These are phyloP conservation scores for Arthrobotrys musiformis DNA, from an alignment of 2,329 filamentous ascomycete genomes.

Conservation along the genomic window DNA sequence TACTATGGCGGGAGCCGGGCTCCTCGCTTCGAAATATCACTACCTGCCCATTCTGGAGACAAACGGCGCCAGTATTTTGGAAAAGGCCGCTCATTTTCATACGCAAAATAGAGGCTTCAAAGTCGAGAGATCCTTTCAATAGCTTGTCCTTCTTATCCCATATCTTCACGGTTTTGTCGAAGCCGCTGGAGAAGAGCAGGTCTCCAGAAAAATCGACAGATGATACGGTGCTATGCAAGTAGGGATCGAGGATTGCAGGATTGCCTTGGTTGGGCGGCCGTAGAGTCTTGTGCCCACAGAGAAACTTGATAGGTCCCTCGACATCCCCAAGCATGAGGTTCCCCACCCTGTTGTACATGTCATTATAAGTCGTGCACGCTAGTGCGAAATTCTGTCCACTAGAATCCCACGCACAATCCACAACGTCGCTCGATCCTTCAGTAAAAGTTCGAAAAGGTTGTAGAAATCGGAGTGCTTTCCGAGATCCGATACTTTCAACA, in stretches of 20 bases:
- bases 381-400: slow-evolving; percentile 56
- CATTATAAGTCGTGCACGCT: slow-evolving; percentile 53
- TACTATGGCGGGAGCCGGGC: not conserved
- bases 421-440: slow-evolving; percentile 58
- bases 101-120: slow-evolving; percentile 23
- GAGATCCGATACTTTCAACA: slow-evolving; percentile 12
- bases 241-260: slow-evolving; percentile 51
- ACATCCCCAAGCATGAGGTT: slow-evolving; percentile 58
- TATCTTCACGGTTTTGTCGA: slow-evolving; percentile 58
- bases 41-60: slow-evolving; percentile 55
- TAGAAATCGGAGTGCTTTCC: slow-evolving; percentile 40
- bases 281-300: slow-evolving; percentile 57
- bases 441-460: slow-evolving; percentile 56
- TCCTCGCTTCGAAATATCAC: slow-evolving; percentile 37
- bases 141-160: slow-evolving; percentile 55
- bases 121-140: slow-evolving; percentile 23
- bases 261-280: slow-evolving; percentile 39
- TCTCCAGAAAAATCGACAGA: slow-evolving; percentile 56
- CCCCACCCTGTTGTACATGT: slow-evolving; percentile 58
- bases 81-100: slow-evolving; percentile 45
- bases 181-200: slow-evolving; percentile 57
- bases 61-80: slow-evolving; percentile 30
- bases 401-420: slow-evolving; percentile 57
- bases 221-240: slow-evolving; percentile 57
- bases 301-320: slow-evolving; percentile 55